phyloP scores from a whole-genome alignment of 2,329 filamentous ascomycete species.

The Triangularia verruculosa region DNA sequence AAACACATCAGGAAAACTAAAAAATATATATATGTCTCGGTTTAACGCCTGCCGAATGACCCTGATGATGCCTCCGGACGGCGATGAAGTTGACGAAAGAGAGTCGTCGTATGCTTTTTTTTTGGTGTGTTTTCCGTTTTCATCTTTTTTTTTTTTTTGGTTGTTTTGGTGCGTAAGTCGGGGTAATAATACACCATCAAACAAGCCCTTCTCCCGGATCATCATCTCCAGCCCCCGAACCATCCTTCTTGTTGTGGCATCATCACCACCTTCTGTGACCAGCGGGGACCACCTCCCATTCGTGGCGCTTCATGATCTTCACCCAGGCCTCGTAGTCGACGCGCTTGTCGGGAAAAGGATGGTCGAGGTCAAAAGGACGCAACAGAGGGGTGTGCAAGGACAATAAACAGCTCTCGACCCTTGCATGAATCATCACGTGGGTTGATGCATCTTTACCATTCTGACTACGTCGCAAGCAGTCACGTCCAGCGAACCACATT shows the following conservation, averaged over 20 bases:
- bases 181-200: not conserved
- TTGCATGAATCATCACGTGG: not conserved
- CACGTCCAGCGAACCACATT: not conserved
- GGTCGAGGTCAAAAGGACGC: slow-evolving; percentile 13
- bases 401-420: slow-evolving; percentile 8
- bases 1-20: not conserved
- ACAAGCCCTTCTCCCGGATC: not conserved
- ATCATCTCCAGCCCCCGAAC: not conserved
- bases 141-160: not conserved
- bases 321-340: not conserved
- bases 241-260: not conserved
- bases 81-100: not conserved
- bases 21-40: not conserved
- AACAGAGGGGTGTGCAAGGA: slow-evolving; percentile 7
- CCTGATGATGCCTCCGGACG: not conserved
- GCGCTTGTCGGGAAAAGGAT: slow-evolving; percentile 8
- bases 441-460: not conserved
- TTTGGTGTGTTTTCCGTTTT: not conserved
- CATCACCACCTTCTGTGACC: not conserved
- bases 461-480: not conserved
- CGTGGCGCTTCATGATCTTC: not conserved
- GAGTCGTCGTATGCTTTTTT: not conserved
- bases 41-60: not conserved
- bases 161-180: too few relatives aligned
- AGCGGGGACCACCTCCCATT: not conserved